phyloP scores from a whole-genome alignment of 2,329 filamentous ascomycete genomes.

The Stagonosporopsis tanaceti region DNA sequence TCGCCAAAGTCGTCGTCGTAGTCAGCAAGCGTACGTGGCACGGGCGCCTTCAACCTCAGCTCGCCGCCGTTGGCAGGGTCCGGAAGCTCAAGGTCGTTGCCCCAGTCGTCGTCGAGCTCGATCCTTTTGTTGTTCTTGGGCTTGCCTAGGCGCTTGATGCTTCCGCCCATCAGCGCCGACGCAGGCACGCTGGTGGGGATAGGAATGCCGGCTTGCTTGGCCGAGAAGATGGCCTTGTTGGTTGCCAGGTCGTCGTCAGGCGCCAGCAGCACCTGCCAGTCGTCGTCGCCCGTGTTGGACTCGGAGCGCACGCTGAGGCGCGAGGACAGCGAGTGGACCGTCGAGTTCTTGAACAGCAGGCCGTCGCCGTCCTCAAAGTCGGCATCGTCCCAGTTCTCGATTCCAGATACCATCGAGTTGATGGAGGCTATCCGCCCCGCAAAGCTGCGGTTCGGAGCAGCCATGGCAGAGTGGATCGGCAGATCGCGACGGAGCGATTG shows the following conservation, averaged over 20 bases:
- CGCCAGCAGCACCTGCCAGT: constrained; percentile 85
- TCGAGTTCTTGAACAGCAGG: constrained; percentile 77
- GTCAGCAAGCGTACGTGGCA: constrained; percentile 56
- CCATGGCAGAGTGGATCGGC: constrained; percentile 39
- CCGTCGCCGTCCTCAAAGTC: constrained; percentile 58
- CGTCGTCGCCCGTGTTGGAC: constrained; percentile 77
- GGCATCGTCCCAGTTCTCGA: constrained; percentile 72
- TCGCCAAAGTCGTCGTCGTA: constrained; percentile 80
- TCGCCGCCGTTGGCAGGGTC: constrained; percentile 40
- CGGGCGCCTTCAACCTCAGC: constrained; percentile 52
- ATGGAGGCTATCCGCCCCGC: constrained; percentile 56
- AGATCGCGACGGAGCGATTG: constrained; percentile 22
- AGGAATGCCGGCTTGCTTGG: constrained; percentile 88
- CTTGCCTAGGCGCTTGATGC: constrained; percentile 85
- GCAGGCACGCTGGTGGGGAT: constrained; percentile 85
- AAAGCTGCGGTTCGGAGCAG: constrained; percentile 48
- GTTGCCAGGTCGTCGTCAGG: constrained; percentile 86
- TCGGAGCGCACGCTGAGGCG: constrained; percentile 86
- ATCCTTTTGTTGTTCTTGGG: constrained; percentile 55
- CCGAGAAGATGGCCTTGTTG: constrained; percentile 78
- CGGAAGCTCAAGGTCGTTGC: constrained; percentile 59
- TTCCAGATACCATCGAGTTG: constrained; percentile 61
- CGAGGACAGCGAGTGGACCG: constrained; percentile 78
- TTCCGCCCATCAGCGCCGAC: constrained; percentile 88
- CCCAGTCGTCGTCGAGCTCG: constrained; percentile 60